Evolutionary conservation across 148 eudicot genomes (phyloP).

Genomic region (Nyssa sinensis): DNA sequence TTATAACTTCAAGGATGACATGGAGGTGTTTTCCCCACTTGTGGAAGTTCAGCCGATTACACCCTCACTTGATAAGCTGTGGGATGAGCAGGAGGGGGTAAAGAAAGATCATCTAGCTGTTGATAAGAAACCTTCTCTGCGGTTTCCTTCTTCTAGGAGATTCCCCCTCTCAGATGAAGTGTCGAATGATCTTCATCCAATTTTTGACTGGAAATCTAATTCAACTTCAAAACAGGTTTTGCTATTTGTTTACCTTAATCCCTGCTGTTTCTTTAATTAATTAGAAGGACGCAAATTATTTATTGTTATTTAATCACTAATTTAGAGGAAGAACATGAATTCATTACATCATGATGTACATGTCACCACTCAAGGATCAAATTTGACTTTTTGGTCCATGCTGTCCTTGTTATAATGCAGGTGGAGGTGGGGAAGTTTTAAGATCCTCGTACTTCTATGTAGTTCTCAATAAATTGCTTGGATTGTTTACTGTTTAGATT

Average conservation of each 20-base stretch:
- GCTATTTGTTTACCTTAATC: no score
- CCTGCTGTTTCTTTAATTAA: neutral
- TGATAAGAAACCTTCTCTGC: slow-evolving; percentile 52
- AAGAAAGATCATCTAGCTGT: slow-evolving; percentile 46
- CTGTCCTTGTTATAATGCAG: no score
- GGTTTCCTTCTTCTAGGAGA: slow-evolving; percentile 53
- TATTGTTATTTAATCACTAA: slow-evolving; percentile 3
- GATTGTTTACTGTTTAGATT: neutral
- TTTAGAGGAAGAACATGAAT: neutral
- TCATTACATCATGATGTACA: neutral
- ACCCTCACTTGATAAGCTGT: slow-evolving; percentile 75
- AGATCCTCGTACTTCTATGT: neutral
- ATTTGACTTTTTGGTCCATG: neutral
- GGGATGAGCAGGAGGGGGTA: slow-evolving; percentile 53
- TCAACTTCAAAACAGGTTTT: slow-evolving; percentile 66
- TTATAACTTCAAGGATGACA: slow-evolving; percentile 79
- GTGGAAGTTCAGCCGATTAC: slow-evolving; percentile 89
- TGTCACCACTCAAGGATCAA: neutral
- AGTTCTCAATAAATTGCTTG: neutral
- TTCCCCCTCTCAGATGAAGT: slow-evolving; percentile 52
- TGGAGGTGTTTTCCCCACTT: slow-evolving; percentile 98
- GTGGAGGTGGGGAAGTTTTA: neutral
- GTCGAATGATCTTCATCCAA: slow-evolving; percentile 42
- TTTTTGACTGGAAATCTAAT: slow-evolving; percentile 71
- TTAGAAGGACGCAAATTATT: neutral